Conservation (phyloP, 768 basidiomycete genomes). For the Tubosaeta sp. region DNA sequence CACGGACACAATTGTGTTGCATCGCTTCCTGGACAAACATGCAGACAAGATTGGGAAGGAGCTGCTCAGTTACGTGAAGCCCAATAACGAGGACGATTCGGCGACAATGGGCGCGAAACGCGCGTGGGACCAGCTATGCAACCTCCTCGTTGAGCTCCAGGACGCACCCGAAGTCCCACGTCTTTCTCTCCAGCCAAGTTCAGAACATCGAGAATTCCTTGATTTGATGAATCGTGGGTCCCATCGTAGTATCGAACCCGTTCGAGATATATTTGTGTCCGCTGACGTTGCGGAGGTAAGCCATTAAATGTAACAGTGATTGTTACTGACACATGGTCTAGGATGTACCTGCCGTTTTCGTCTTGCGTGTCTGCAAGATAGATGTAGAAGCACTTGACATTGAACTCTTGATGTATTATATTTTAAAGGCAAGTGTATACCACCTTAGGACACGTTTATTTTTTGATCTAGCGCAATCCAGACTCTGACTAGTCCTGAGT, state of each 20-base stretch:
- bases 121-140: slow-evolving; percentile 82
- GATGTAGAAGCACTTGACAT: slow-evolving; percentile 79
- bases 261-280: slow-evolving; percentile 64
- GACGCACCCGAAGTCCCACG: slow-evolving; percentile 63
- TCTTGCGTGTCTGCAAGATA: slow-evolving; percentile 62
- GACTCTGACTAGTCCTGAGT: slow-evolving; percentile 48
- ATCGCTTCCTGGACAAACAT: slow-evolving; percentile 80
- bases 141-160: slow-evolving; percentile 74
- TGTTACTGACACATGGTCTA: slow-evolving; percentile 17
- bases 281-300: slow-evolving; percentile 45
- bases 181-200: slow-evolving; percentile 44
- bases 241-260: slow-evolving; percentile 55
- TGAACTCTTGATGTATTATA: slow-evolving; percentile 71
- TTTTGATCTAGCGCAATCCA: slow-evolving; percentile 22
- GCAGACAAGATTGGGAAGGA: slow-evolving; percentile 88
- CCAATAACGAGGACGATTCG: slow-evolving; percentile 49
- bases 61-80: slow-evolving; percentile 65
- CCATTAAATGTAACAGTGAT: not conserved
- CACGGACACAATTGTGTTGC: slow-evolving; percentile 77
- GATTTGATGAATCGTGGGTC: slow-evolving; percentile 64
- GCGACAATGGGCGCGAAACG: slow-evolving; percentile 63
- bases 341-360: slow-evolving; percentile 49
- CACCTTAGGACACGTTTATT: not conserved
- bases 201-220: slow-evolving; percentile 59
- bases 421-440: slow-evolving; percentile 55